Evolutionary conservation across 169 alveolate species (phyloP), one percentile per base, ranked within the genome.

Genomic region (Plasmodium knowlesi): DNA sequence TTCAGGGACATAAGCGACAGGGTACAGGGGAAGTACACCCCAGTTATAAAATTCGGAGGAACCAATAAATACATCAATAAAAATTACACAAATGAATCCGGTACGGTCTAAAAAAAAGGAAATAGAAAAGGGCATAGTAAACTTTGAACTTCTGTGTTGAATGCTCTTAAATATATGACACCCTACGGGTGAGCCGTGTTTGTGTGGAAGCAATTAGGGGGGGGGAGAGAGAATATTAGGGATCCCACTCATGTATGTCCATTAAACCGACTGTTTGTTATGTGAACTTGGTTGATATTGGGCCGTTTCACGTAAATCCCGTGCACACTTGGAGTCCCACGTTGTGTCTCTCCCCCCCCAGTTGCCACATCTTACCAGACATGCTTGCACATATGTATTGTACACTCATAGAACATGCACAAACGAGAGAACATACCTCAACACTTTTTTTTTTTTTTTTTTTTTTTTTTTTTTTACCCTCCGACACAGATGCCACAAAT

Each of bases 21-120:
- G 57, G 83, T 91, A 2, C 79, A 82, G 25, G 95, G 95, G 39
- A 82, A 82, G 73, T 91, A 91, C 54, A 25, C 71, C 54, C 95
- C 95, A 12, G 92, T 91, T n/a, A 39, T 91, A 19, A 91, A 91
- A 54, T 91, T 91, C 74, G 95, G 95, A 57, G 95, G 95, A 34
- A 41, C 95, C 22, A 91, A 81, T 34, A 91, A 80, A 39, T 91
- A 81, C 80, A 91, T 81, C 73, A 91, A 86, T 53, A 86, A 54
- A n/a, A 54, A 70, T 86, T 73, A 86, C 85, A 74, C 76, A 74
- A 86, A 86, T 86, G 61, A 86, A 34, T 37, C 79, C 61, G 93
- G 93, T 86, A 86, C 32, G 57, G 19, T 12, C 53, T 22, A 14
- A 71, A 83, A 83, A 9, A 32, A 19, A 16, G 14, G 43, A 32